Evolutionary conservation across 2,329 filamentous ascomycete species (phyloP), one percentile per base, ranked within the genome.

Genomic region (Zymoseptoria pseudotritici): DNA sequence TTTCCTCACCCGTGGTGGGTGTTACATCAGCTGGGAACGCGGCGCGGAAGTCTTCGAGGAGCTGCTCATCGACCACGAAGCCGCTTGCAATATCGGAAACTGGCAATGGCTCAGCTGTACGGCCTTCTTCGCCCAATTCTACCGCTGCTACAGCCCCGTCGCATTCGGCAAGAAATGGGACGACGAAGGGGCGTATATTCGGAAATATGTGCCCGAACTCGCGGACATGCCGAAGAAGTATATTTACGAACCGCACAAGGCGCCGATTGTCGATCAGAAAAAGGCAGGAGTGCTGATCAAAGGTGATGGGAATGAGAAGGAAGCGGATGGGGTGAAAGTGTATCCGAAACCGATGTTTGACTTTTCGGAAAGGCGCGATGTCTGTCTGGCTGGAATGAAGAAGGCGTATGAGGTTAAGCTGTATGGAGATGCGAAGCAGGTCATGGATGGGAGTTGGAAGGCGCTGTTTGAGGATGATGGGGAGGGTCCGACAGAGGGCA

Each of bases 281-380:
- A 84, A 81, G 67, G 89, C 87, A 59, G 83, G 85, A 0, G 86
- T 89, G 56, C 70, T 82, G 19, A 75, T 89, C 57, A 81, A 77
- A 53, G 84, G 83, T 0, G 79, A 86, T 63, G 74, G 63, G 54
- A 69, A 57, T 2, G 66, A 68, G 36, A 63, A 78, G 26, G 61
- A 79, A 26, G 74, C 74, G 20, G 74, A 78, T 3, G 75, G 78
- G 22, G 74, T 80, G 20, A 72, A 69, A 42, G 61, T 74, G 0
- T 92, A 91, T 71, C 87, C 88, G 1, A 86, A 86, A 70, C 87
- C 87, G 1, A 91, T 91, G 82, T 89, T 92, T 70, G 87, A 91
- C 73, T 92, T 91, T 69, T 71, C 76, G 19, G 79, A 84, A 70
- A 76, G 85, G 65, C 80, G 86, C 56, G 77, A 80, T 6, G 74